Conservation (phyloP, 345 rosid genomes). For the Citrus australasica region DNA sequence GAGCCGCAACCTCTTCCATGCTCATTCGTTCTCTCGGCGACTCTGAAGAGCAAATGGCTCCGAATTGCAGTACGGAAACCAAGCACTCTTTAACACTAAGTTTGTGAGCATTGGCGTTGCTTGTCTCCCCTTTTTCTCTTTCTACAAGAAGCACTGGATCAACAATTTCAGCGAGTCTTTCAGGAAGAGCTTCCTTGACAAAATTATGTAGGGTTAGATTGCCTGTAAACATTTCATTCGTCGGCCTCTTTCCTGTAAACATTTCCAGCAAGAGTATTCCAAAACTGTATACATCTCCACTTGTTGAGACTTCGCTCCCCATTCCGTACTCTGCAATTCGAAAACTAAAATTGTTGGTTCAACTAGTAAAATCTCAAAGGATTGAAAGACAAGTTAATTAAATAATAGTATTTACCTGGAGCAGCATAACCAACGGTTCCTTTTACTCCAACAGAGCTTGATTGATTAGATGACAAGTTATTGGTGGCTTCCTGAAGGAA, state of each 20-base stretch:
- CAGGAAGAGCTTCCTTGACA: conserved; percentile 15
- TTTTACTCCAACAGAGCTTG: neutral
- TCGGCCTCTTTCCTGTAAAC: too few species aligned
- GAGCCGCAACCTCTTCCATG: neutral
- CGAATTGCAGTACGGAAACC: too few species aligned
- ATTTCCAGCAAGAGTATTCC: too few species aligned
- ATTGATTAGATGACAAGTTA: neutral
- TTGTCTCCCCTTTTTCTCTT: neutral
- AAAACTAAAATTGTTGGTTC: too few species aligned
- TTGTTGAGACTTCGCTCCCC: too few species aligned
- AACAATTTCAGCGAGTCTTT: conserved; percentile 2
- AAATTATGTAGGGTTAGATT: conserved; percentile 7
- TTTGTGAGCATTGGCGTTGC: neutral
- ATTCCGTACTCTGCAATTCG: too few species aligned
- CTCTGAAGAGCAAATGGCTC: too few species aligned
- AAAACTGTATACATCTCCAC: too few species aligned
- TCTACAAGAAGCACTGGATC: conserved; percentile 20
- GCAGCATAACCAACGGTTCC: conserved; percentile 18
- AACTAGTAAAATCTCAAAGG: too few species aligned
- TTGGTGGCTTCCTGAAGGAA: neutral
- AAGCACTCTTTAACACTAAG: too few species aligned
- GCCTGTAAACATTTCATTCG: conserved; percentile 11
- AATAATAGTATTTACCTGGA: conserved; percentile 17
- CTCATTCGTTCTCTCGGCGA: too few species aligned
- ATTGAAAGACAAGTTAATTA: too few species aligned